Percentiles rank a stretch among this genome's conserved stretches.
phyloP scores from a whole-genome alignment of 257 asterid species.

The Leonotis leonurus region DNA sequence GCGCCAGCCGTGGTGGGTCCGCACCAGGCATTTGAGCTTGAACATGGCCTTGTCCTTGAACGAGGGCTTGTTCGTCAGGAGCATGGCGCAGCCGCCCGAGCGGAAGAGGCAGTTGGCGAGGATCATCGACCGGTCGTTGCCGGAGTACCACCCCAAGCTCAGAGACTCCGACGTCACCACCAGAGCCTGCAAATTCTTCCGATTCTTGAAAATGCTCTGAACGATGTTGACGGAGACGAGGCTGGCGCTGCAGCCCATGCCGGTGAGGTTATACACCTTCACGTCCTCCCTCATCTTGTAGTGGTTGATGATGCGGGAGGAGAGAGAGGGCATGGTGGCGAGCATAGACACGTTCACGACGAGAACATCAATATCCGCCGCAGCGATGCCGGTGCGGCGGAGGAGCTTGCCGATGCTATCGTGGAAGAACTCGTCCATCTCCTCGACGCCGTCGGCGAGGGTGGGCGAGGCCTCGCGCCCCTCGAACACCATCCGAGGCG shows the following conservation, averaged over 20 bases:
- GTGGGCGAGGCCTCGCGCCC: conserved; percentile 58
- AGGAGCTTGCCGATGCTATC: conserved; percentile 40
- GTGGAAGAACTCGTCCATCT: conserved; percentile 73
- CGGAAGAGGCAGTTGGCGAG: conserved; percentile 76
- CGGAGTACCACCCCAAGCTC: conserved; percentile 70
- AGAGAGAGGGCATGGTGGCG: conserved; percentile 46
- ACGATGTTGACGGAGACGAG: conserved; percentile 48
- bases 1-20: conserved; percentile 68
- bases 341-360: conserved; percentile 82
- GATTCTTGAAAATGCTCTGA: conserved; percentile 35
- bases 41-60: conserved; percentile 40
- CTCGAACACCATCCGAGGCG: conserved; percentile 58
- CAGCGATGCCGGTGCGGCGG: conserved; percentile 31
- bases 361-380: conserved; percentile 60
- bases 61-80: conserved; percentile 49
- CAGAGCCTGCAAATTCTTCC: conserved; percentile 39
- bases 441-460: conserved; percentile 39
- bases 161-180: conserved; percentile 72
- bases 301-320: conserved; percentile 48
- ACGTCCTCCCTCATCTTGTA: conserved; percentile 57
- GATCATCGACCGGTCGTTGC: conserved; percentile 79
- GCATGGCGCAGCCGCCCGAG: conserved; percentile 63
- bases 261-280: conserved; percentile 69
- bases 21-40: conserved; percentile 46
- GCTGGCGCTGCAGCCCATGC: conserved; percentile 97